Evolutionary conservation across 2,329 filamentous ascomycete genomes (phyloP), one percentile per base, ranked within the genome.

Genomic region (Epichloe bromicola): DNA sequence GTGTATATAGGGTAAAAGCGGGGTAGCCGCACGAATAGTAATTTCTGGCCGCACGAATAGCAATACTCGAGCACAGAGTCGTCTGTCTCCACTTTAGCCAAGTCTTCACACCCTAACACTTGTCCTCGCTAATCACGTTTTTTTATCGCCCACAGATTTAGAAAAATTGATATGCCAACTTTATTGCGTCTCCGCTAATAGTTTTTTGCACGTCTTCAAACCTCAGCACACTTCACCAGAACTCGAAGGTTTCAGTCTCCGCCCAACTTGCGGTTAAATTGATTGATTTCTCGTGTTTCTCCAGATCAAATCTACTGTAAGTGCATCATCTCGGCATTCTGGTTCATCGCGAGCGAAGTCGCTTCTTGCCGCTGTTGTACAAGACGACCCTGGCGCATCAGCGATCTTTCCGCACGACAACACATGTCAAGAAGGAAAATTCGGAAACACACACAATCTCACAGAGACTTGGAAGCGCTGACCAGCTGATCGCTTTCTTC

Each of bases 231-330:
- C 54, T 55, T 63, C 65, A 66, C 80, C 58, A 56, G 86, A 85
- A 95, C 88, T 88, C 80, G 88, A 93, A 88, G 89, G 85, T 80
- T 66, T 94, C 91, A 96, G 91, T 97, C 91, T 95, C 91, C 91
- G 90, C 86, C 80, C 83, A 86, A 83, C 72, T 73, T 72, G 87
- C 89, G 91, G 91, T 96, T 95, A 95, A 97, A 95, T 85, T 83
- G 91, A 97, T 97, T 97, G 91, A 89, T 76, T 78, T 85, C 86
- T 90, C 86, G 78, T 85, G 86, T 90, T 89, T 82, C 71, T 63
- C 59, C 58, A 60, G 58, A 61, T 56, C 56, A 17, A 6, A 56
- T 57, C 51, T 40, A 58, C 55, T 51, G 67, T 70, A 59, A 72
- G 71, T 71, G 38, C 50, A 38, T 49, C 5, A 12, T 4, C 44